Evolutionary conservation across 2,329 filamentous ascomycete genomes (phyloP).

Genomic region (Diaporthe vexans): DNA sequence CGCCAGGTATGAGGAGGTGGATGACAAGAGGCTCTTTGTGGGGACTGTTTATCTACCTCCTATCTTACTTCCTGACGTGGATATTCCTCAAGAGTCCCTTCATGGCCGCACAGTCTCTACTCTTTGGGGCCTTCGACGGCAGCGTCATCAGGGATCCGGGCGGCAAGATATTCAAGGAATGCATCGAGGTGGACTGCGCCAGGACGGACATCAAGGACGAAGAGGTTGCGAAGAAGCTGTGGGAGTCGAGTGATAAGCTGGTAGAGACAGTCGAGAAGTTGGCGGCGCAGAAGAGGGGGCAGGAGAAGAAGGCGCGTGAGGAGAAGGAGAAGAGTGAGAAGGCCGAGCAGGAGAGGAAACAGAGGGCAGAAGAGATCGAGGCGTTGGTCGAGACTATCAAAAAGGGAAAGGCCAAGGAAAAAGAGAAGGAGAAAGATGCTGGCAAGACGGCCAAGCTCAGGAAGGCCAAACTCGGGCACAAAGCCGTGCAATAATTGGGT

Average conservation of each 20-base stretch:
- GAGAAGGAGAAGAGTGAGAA: constrained; percentile 53
- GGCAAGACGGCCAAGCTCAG: constrained; percentile 49
- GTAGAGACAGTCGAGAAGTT: constrained; percentile 87
- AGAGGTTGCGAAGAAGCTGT: constrained; percentile 84
- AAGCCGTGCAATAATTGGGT: constrained; percentile 33
- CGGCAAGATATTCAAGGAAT: constrained; percentile 89
- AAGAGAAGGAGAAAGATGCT: constrained; percentile 50
- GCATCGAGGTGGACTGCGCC: constrained; percentile 79
- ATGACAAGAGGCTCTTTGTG: constrained; percentile 86
- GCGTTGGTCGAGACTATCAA: constrained; percentile 61
- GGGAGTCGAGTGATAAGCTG: constrained; percentile 89
- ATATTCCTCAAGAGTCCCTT: constrained; percentile 86
- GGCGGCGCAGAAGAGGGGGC: constrained; percentile 71
- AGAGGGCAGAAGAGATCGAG: constrained; percentile 49
- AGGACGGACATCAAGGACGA: constrained; percentile 84
- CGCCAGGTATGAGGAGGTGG: constrained; percentile 89
- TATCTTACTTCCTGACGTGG: constrained; percentile 87
- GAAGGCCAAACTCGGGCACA: constrained; percentile 42
- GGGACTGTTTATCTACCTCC: constrained; percentile 82
- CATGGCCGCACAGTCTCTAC: constrained; percentile 87
- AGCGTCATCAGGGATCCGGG: constrained; percentile 74
- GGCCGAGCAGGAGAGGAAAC: constrained; percentile 48
- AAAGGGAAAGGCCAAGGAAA: constrained; percentile 54
- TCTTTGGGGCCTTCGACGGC: constrained; percentile 88
- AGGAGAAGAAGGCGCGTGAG: constrained; percentile 54